phyloP scores from a whole-genome alignment of 169 alveolate genomes.

The Plasmodium relictum region DNA sequence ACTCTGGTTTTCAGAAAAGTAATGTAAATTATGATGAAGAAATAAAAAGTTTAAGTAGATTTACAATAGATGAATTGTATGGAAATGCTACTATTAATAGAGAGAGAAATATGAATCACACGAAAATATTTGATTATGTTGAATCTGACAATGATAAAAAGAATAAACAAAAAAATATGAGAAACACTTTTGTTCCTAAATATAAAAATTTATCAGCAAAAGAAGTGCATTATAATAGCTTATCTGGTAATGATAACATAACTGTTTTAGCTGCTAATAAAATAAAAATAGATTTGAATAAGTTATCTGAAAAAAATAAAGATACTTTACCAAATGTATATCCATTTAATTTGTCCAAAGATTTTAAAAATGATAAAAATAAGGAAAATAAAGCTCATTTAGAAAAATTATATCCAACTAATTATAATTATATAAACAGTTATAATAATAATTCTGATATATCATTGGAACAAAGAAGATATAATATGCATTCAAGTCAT shows the following conservation, averaged over 20 bases:
- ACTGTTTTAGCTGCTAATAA: conserved; percentile 71
- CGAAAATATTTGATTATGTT: conserved; percentile 54
- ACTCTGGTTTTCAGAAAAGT: too few species aligned
- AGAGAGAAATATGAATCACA: conserved; percentile 48
- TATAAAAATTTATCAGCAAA: conserved; percentile 55
- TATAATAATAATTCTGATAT: conserved; percentile 65
- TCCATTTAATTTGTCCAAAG: conserved; percentile 69
- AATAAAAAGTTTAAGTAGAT: too few species aligned
- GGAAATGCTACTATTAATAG: conserved; percentile 10
- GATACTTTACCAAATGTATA: conserved; percentile 67
- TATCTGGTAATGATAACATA: conserved; percentile 71
- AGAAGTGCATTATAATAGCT: conserved; percentile 55
- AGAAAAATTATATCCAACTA: conserved; percentile 71
- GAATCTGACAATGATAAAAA: not conserved
- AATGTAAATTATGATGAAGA: too few species aligned
- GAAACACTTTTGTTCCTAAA: conserved; percentile 48
- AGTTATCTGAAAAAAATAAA: conserved; percentile 20
- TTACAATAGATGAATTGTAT: too few species aligned
- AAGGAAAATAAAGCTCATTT: conserved; percentile 19
- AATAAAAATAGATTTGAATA: conserved; percentile 60
- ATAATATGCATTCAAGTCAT: conserved; percentile 74
- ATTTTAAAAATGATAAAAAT: conserved; percentile 15
- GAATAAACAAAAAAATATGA: conserved; percentile 31
- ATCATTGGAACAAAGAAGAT: conserved; percentile 52
- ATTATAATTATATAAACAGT: conserved; percentile 66